These are phyloP conservation scores for Monosporascus sp. DNA, from an alignment of 2,329 filamentous ascomycete genomes.

Conservation along the genomic window DNA sequence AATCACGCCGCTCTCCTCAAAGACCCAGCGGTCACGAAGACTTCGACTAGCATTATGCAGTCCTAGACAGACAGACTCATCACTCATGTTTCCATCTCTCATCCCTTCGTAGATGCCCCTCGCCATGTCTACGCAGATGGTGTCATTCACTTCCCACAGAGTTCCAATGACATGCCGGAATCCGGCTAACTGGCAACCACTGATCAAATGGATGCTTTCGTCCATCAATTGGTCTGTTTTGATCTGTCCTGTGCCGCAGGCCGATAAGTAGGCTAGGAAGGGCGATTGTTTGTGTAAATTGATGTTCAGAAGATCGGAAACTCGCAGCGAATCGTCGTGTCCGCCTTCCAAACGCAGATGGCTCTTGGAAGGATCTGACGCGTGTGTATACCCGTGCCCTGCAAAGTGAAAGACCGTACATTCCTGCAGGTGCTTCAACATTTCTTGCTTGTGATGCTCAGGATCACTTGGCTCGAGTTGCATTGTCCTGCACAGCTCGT, in stretches of 20 bases:
- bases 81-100: too few relatives aligned
- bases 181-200: conserved; percentile 28
- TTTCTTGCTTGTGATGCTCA: conserved; percentile 10
- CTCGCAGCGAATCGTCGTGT: conserved; percentile 10
- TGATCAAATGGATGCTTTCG: conserved; percentile 33
- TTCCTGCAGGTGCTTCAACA: conserved; percentile 17
- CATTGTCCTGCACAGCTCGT: conserved; percentile 4
- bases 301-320: conserved; percentile 9
- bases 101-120: too few relatives aligned
- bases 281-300: conserved; percentile 12
- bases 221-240: conserved; percentile 22
- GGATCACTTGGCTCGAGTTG: neutral
- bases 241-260: conserved; percentile 28
- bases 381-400: conserved; percentile 28
- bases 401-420: conserved; percentile 37
- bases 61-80: too few relatives aligned
- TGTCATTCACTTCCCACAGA: too few relatives aligned
- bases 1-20: too few relatives aligned
- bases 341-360: conserved; percentile 24
- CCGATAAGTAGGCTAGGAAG: conserved; percentile 34
- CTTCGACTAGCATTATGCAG: too few relatives aligned
- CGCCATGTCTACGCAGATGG: too few relatives aligned
- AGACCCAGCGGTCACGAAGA: too few relatives aligned
- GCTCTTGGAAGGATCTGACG: conserved; percentile 24
- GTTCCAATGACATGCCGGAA: too few relatives aligned